Percentiles rank a stretch among this genome's conserved stretches.
phyloP scores from a whole-genome alignment of 2,329 filamentous ascomycete species.

The Aureobasidium sp. region DNA sequence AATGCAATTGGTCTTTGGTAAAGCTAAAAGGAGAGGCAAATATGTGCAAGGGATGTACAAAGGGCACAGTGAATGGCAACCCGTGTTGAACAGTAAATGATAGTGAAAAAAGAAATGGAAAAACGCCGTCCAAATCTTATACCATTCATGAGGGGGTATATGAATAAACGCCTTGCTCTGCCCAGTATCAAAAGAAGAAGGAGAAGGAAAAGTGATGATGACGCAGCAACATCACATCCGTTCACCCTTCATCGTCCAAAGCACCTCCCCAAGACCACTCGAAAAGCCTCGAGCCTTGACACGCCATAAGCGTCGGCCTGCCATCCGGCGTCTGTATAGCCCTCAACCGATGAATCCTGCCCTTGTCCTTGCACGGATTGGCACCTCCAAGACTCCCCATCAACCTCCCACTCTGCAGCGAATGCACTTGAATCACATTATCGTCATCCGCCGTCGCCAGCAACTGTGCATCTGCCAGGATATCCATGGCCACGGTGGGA shows the following conservation, averaged over 20 bases:
- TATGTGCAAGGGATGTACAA: no score
- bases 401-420: constrained; percentile 2
- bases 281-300: constrained; percentile 5
- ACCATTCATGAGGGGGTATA: not conserved
- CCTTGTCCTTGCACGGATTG: not conserved
- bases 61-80: no score
- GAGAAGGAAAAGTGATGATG: not conserved
- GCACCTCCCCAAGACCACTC: constrained; percentile 12
- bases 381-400: not conserved
- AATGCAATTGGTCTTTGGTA: no score
- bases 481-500: not conserved
- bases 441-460: constrained; percentile 2
- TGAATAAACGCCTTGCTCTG: not conserved
- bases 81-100: no score
- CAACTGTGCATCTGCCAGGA: not conserved
- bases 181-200: no score
- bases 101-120: no score
- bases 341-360: not conserved
- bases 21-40: no score
- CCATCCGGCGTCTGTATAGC: not conserved
- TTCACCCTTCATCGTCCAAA: constrained; percentile 8
- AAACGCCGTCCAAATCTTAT: not conserved
- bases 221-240: no score
- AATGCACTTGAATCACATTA: constrained; percentile 9
- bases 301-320: not conserved